Conservation (phyloP, 495 filamentous ascomycete genomes). For the Tetracladium marchalianum region DNA sequence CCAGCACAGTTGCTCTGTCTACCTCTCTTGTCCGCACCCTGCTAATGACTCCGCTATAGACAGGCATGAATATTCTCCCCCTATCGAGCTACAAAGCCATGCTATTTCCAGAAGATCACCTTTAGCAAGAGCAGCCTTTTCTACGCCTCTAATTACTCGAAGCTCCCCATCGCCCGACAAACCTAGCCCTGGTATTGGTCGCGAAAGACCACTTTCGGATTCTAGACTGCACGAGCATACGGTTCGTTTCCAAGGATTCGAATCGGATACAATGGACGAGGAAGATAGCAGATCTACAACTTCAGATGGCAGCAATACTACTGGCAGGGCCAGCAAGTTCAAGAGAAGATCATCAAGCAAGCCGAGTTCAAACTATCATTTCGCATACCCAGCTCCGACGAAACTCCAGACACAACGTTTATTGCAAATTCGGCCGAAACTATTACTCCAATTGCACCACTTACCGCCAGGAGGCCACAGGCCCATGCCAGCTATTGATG, state of each 20-base stretch:
- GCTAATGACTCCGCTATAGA: neutral
- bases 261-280: conserved; percentile 18
- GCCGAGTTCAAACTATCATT: conserved; percentile 13
- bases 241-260: conserved; percentile 16
- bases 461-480: conserved; percentile 12
- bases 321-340: conserved; percentile 1
- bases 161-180: conserved; percentile 11
- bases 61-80: conserved; percentile 16
- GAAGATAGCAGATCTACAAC: conserved; percentile 19
- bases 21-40: neutral
- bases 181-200: conserved; percentile 4
- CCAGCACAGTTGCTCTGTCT: neutral
- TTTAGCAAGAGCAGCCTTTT: conserved; percentile 18
- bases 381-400: conserved; percentile 20
- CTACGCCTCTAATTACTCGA: conserved; percentile 10
- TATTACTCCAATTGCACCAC: conserved; percentile 20
- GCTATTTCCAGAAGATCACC: conserved; percentile 10
- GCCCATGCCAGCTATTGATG: conserved; percentile 19
- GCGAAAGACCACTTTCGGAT: conserved; percentile 15
- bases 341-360: conserved; percentile 6
- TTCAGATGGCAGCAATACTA: conserved; percentile 13
- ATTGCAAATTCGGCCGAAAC: conserved; percentile 17
- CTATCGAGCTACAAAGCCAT: conserved; percentile 8
- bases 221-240: conserved; percentile 6
- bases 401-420: conserved; percentile 16